Percentiles rank a stretch among this genome's conserved stretches.
Evolutionary conservation across 2,329 filamentous ascomycete genomes (phyloP).

Genomic region (Alternaria triticimaculans): DNA sequence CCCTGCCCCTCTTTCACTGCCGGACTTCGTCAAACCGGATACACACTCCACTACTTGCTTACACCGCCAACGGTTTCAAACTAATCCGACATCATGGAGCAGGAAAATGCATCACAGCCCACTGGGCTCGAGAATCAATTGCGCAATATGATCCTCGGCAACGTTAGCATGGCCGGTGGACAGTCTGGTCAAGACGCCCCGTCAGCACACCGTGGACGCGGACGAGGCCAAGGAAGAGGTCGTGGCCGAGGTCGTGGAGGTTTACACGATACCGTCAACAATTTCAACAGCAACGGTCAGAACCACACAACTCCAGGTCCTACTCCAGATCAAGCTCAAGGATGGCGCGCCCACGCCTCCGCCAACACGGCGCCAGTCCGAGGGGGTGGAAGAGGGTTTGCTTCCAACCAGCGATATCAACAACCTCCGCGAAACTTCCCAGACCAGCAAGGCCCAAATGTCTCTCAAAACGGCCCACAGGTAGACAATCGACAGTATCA

Average conservation of each 20-base stretch:
- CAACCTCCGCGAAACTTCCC: constrained; percentile 4
- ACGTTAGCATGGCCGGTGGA: constrained; percentile 46
- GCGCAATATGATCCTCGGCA: constrained; percentile 65
- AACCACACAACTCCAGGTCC: constrained; percentile 13
- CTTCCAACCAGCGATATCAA: constrained; percentile 16
- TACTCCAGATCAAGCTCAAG: constrained; percentile 17
- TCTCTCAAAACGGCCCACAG: not conserved
- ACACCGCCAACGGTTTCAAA: not conserved
- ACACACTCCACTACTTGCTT: not conserved
- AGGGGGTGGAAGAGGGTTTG: constrained; percentile 17
- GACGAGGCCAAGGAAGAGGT: constrained; percentile 17
- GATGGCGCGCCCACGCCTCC: constrained; percentile 4
- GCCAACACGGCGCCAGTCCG: constrained; percentile 2
- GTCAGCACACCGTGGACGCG: constrained; percentile 21
- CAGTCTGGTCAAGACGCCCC: constrained; percentile 26
- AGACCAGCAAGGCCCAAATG: constrained; percentile 6
- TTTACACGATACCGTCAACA: constrained; percentile 16
- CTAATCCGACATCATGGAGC: constrained; percentile 27
- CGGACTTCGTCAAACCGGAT: not conserved
- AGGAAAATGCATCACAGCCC: constrained; percentile 10
- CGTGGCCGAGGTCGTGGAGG: constrained; percentile 26
- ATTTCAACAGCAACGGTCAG: constrained; percentile 9
- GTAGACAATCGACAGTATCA: not conserved
- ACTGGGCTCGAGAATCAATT: constrained; percentile 60
- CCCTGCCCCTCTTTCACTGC: not conserved